A percentile compares a stretch with the other conserved stretches of the same genome.
Evolutionary conservation across 1,284 basidiomycete genomes (phyloP).

Genomic region (Irpex sp.): DNA sequence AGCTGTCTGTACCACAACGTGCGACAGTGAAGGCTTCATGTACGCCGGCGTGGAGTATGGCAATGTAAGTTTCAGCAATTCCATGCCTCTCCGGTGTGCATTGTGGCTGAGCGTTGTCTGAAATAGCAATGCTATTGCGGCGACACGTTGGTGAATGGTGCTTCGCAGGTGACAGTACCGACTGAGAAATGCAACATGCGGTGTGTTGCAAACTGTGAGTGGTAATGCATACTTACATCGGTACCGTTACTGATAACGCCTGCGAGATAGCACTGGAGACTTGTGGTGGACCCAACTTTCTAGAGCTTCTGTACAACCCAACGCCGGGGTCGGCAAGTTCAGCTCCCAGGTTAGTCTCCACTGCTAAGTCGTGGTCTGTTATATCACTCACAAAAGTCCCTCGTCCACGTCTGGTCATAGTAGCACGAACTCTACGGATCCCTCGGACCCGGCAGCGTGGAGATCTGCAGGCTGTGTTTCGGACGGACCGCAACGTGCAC

Average conservation of each 20-base stretch:
- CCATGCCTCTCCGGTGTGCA: background rate
- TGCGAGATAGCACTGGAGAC: conserved; percentile 16
- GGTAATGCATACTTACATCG: too few relatives aligned
- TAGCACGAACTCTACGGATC: background rate
- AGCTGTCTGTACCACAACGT: conserved; percentile 22
- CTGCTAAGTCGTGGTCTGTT: background rate
- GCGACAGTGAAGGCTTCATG: conserved; percentile 21
- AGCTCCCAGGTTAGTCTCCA: conserved; percentile 6
- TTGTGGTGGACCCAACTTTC: conserved; percentile 23
- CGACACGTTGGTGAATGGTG: conserved; percentile 24
- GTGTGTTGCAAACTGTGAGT: conserved; percentile 24
- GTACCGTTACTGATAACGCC: background rate
- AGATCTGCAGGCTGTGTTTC: conserved; percentile 16
- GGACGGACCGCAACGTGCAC: conserved; percentile 16
- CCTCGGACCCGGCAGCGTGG: conserved; percentile 9
- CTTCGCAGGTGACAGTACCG: conserved; percentile 18
- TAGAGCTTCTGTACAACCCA: conserved; percentile 21
- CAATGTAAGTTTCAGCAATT: conserved; percentile 2
- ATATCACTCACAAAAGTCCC: too few relatives aligned
- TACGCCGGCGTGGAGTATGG: conserved; percentile 24
- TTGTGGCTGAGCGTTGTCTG: background rate
- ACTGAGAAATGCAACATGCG: conserved; percentile 21
- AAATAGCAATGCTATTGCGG: conserved; percentile 26
- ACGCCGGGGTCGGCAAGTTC: conserved; percentile 13
- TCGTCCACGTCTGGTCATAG: background rate